Percentiles rank a stretch among this genome's conserved stretches.
phyloP scores from a whole-genome alignment of 179 eudicot species.

The Silene coronaria region DNA sequence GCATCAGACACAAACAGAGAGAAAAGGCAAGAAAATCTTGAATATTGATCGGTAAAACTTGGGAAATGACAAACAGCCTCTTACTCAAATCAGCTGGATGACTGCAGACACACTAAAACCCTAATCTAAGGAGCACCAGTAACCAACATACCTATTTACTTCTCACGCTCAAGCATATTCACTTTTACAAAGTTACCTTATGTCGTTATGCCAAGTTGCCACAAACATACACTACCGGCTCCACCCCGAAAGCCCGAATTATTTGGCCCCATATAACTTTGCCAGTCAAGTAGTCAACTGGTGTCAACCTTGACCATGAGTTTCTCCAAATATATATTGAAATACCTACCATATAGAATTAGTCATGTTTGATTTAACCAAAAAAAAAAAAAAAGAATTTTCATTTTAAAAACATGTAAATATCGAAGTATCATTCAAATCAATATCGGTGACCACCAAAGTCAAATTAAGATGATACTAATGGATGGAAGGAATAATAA shows the following conservation, averaged over 20 bases:
- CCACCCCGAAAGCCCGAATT: not conserved
- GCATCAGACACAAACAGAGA: not conserved
- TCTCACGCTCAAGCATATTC: not conserved
- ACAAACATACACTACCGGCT: not conserved
- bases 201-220: slow-evolving; percentile 1
- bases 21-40: not conserved
- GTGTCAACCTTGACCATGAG: not conserved
- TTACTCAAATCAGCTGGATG: not conserved
- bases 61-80: not conserved
- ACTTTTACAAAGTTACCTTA: slow-evolving; percentile 2
- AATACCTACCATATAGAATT: not conserved
- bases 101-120: not conserved
- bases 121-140: not conserved
- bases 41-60: not conserved
- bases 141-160: not conserved
- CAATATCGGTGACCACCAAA: not conserved
- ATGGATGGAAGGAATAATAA: not conserved
- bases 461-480: not conserved
- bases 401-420: not conserved
- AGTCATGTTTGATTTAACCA: not conserved
- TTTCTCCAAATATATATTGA: not conserved
- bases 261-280: not conserved
- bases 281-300: not conserved
- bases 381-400: not conserved
- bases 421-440: no score